A percentile compares a stretch with the other conserved stretches of the same genome.
Conservation (phyloP, 2,329 filamentous ascomycete genomes). For the Aspergillus sp. region DNA sequence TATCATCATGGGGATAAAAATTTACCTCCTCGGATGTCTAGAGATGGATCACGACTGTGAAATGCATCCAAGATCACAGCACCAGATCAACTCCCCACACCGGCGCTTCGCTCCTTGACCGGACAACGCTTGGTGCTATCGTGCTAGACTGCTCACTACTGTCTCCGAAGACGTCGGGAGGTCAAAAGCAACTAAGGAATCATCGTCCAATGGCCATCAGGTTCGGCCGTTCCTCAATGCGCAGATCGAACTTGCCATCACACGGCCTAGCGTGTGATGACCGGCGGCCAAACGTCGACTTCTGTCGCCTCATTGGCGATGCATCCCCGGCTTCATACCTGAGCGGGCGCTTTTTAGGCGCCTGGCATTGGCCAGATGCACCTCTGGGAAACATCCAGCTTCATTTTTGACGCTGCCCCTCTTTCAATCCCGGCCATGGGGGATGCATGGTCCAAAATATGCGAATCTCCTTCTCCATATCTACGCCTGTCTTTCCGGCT, state of each 20-base stretch:
- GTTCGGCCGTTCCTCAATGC: slow-evolving; percentile 9
- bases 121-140: too few species aligned
- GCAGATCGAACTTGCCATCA: slow-evolving; percentile 28
- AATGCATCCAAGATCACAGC: too few species aligned
- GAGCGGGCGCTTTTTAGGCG: slow-evolving; percentile 28
- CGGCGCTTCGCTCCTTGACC: too few species aligned
- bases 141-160: too few species aligned
- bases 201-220: neutral
- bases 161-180: too few species aligned
- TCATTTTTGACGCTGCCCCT: slow-evolving; percentile 24
- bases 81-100: too few species aligned
- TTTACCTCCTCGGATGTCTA: too few species aligned
- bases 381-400: slow-evolving; percentile 20
- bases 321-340: slow-evolving; percentile 12
- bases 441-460: slow-evolving; percentile 10
- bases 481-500: slow-evolving; percentile 19
- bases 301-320: slow-evolving; percentile 24
- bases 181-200: neutral
- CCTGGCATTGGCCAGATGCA: slow-evolving; percentile 33
- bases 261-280: slow-evolving; percentile 31
- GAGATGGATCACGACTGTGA: too few species aligned
- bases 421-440: slow-evolving; percentile 19
- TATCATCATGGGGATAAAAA: too few species aligned
- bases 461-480: slow-evolving; percentile 19
- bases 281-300: slow-evolving; percentile 14